Conservation (phyloP, 2,329 filamentous ascomycete species). For the Pseudocercospora vitis region DNA sequence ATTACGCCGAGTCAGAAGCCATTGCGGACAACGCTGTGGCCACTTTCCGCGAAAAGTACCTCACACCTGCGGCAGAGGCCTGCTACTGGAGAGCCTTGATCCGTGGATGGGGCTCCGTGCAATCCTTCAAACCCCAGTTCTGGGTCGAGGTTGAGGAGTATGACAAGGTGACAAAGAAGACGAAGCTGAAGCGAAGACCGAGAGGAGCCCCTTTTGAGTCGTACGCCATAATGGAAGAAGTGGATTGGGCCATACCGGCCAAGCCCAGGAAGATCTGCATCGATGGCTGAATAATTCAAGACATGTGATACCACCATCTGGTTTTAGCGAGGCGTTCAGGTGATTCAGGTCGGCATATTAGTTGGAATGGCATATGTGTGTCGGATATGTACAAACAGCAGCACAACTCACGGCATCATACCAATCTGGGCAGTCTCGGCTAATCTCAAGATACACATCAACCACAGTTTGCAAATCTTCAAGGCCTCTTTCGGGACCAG, state of each 20-base stretch:
- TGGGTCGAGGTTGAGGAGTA: constrained; percentile 27
- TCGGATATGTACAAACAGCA: neutral
- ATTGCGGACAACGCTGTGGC: constrained; percentile 31
- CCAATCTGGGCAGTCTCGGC: too few relatives aligned
- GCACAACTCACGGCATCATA: too few relatives aligned
- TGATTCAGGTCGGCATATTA: too few relatives aligned
- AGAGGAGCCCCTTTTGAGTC: constrained; percentile 33
- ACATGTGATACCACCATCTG: neutral
- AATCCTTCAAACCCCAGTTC: constrained; percentile 29
- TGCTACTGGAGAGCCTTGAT: constrained; percentile 38
- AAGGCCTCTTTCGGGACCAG: too few relatives aligned
- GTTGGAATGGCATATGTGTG: too few relatives aligned
- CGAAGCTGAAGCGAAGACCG: constrained; percentile 25
- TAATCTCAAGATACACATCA: too few relatives aligned
- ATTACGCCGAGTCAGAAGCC: constrained; percentile 23
- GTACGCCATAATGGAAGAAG: constrained; percentile 36
- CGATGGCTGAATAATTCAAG: constrained; percentile 21
- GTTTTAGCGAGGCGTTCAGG: constrained; percentile 1
- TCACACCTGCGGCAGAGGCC: constrained; percentile 34
- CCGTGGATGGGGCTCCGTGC: constrained; percentile 49
- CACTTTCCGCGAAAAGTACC: constrained; percentile 31
- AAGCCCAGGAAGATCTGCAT: constrained; percentile 30
- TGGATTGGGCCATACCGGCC: constrained; percentile 34
- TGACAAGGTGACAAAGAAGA: constrained; percentile 23
- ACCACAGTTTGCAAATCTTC: too few relatives aligned